Evolutionary conservation across 768 basidiomycete species (phyloP).

Genomic region (Amanita jacksonii): DNA sequence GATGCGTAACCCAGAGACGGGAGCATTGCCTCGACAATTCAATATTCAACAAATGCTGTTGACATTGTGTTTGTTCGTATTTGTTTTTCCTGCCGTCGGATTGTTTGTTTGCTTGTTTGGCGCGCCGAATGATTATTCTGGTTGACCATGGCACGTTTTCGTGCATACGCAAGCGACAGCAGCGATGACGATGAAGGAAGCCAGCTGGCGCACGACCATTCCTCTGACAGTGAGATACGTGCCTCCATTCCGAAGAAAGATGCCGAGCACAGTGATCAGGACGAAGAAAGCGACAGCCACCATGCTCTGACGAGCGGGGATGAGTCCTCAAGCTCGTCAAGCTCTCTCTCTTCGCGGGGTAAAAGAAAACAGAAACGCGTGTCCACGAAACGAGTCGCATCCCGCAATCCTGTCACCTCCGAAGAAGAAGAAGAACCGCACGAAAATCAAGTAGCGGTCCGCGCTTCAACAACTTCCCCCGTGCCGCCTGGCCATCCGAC

Average conservation of each 20-base stretch:
- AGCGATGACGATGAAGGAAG: slow-evolving; percentile 31
- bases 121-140: not conserved
- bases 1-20: too few species aligned
- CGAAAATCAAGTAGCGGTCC: slow-evolving; percentile 33
- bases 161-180: slow-evolving; percentile 53
- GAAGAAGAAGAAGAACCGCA: slow-evolving; percentile 44
- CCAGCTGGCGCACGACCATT: slow-evolving; percentile 7
- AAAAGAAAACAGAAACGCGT: not conserved
- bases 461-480: slow-evolving; percentile 23
- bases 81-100: not conserved
- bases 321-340: slow-evolving; percentile 23
- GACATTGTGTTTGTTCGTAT: not conserved
- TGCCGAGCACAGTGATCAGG: slow-evolving; percentile 16
- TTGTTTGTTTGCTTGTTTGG: slow-evolving; percentile 7
- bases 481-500: slow-evolving; percentile 25
- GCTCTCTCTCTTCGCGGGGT: slow-evolving; percentile 21
- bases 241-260: slow-evolving; percentile 19
- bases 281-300: slow-evolving; percentile 25
- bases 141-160: slow-evolving; percentile 53
- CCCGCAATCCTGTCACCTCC: slow-evolving; percentile 39
- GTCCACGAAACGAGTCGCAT: slow-evolving; percentile 1
- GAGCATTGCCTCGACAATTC: too few species aligned
- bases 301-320: slow-evolving; percentile 12
- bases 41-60: too few species aligned
- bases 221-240: slow-evolving; percentile 4